A percentile compares a stretch with the other conserved stretches of the same genome.
phyloP scores from a whole-genome alignment of 768 basidiomycete species.

The Pleurotus pulmonarius region DNA sequence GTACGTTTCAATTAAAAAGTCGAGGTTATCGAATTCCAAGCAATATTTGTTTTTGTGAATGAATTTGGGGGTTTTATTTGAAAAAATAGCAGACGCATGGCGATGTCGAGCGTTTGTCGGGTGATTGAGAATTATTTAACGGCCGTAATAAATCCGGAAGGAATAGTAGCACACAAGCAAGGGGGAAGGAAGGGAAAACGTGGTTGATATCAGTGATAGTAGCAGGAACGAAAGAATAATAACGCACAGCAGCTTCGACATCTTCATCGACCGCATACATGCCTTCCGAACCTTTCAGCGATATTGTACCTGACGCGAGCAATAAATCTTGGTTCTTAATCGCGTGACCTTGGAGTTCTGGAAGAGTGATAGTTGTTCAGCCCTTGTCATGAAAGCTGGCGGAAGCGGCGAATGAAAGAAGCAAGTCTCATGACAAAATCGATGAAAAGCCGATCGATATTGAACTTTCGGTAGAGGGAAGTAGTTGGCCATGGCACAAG shows the following conservation, averaged over 20 bases:
- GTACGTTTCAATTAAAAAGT: no score
- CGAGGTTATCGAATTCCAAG: no score
- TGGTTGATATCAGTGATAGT: conserved; percentile 3
- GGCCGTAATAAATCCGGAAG: neutral
- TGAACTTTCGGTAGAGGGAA: neutral
- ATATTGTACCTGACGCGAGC: conserved; percentile 83
- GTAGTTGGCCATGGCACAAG: neutral
- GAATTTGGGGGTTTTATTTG: no score
- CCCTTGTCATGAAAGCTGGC: conserved; percentile 1
- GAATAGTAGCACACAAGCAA: neutral
- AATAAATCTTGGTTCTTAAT: conserved; percentile 96
- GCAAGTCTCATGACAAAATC: conserved; percentile 17
- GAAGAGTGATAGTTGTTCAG: conserved; percentile 3
- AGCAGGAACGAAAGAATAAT: conserved; percentile 14
- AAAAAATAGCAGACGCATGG: no score
- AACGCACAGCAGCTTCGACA: conserved; percentile 76
- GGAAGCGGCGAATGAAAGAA: conserved; percentile 9
- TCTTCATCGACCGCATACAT: conserved; percentile 89
- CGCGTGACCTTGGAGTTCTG: conserved; percentile 95
- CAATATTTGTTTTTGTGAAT: neutral
- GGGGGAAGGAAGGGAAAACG: neutral
- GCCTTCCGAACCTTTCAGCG: conserved; percentile 77
- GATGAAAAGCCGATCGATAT: conserved; percentile 4
- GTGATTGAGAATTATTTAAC: no score
- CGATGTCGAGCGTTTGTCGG: no score